Evolutionary conservation across 768 basidiomycete genomes (phyloP), one percentile per base, ranked within the genome.

Genomic region (Tremella fuciformis): DNA sequence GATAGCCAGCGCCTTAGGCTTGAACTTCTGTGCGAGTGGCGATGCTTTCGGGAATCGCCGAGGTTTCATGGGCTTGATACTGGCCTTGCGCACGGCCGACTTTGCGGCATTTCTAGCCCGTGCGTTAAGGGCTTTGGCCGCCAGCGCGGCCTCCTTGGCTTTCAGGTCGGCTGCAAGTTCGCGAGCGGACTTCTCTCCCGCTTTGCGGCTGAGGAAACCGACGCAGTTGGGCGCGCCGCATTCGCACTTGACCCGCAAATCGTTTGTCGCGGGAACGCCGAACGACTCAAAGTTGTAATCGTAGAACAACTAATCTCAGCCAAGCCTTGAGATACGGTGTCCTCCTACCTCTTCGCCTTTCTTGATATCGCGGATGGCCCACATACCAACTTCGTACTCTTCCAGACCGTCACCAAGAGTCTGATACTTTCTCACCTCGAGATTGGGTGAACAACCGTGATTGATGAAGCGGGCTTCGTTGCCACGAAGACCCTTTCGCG

Each of bases 391-490:
- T 58, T 79, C 76, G 49, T 67, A 78, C 66, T 78, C 78, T 53
- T 78, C 76, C 44, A 58, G 54, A 13, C 71, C 77, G 37, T 71
- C 73, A 2, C 76, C 76, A 15, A 73, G 57, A 3, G 70, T 75
- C 54, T 72, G 70, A 53, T 69, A 77, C 53, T 77, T 76, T 6
- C 73, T 65, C 18, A 79, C 76, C 50, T 77, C 73, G 37, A 78
- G 64, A 52, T 79, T 79, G 1, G 78, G 78, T 7, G 63, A 62
- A 55, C 78, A 79, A 3, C 70, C 66, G 62, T 78, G 78, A 60
- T 79, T 79, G 60, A 78, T 74, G 63, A 77, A 79, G n/a, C 78
- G 58, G 2, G 78, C 76, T 22, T 73, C 73, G 58, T 79, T 79
- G 15, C 78, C 78, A 54, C 70, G 61, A 61, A 73, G 62, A 13